Base-by-base conservation (phyloP, 2,329 filamentous ascomycete species). In the Penicillium sp. region DNA sequence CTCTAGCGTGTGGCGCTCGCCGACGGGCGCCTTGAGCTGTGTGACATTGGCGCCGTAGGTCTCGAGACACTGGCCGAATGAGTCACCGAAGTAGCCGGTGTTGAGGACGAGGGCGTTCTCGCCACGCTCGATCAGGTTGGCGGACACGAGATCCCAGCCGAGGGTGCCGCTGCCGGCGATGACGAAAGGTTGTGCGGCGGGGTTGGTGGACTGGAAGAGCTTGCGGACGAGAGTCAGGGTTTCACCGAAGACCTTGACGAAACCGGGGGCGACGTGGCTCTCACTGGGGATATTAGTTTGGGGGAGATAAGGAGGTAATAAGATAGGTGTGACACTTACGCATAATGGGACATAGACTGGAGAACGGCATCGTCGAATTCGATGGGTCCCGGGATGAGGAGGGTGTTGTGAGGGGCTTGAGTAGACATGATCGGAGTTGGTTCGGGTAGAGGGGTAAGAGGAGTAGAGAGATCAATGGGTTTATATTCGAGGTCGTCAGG, bases 341-440 rank as follows among this genome's bases (percentile, higher is more conserved):
- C 76, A 89, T 87, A 95, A 75, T 95, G 90, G 77, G 87, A 86
- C 92, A 96, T 96, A 54, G 90, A 89, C 72, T 91, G 82, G 44
- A 96, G 83, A 53, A 97, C 92, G 40, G 85, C 90, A 92, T 97
- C 92, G 71, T 96, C 92, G 68, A 96, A 96, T 77, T 97, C 92
- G 72, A 97, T 95, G 66, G 93, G 93, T 57, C 93, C 93, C 41
- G 93, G 93, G 67, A 99, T 97, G 75, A 99, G 83, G 73, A 99
- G 79, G 48, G 92, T 86, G 45, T 82, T 77, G 67, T 86, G 83
- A 48, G 78, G 71, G 46, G 79, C 64, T 73, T 85, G 81, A 47
- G 64, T 67, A 34, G 80, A 83, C 80, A 83, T 83, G 46, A 64
- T 78, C 63, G 62, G 58, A 41, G 61, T 53, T 43, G 60, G 56